These are phyloP conservation scores for Paramecium tetraurelia DNA, from an alignment of 73 alveolate species.

Conservation along the genomic window DNA sequence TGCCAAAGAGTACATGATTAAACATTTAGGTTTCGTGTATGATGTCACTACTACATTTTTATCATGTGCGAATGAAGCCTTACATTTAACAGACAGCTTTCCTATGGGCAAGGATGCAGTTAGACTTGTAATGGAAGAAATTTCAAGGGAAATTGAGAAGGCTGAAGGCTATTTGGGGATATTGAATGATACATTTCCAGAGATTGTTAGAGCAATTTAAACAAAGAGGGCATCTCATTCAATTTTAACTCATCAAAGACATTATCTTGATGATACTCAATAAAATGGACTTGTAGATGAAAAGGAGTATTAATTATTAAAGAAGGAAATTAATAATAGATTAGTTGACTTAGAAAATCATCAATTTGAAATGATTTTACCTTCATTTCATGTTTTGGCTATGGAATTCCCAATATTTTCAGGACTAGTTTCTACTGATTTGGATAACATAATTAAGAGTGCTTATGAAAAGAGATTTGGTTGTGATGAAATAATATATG, in stretches of 20 bases:
- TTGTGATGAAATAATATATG: slow-evolving; percentile 45
- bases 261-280: slow-evolving; percentile 44
- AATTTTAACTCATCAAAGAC: slow-evolving; percentile 53
- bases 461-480: neutral
- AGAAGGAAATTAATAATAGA: slow-evolving; percentile 46
- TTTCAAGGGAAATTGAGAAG: neutral
- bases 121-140: slow-evolving; percentile 39
- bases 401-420: slow-evolving; percentile 58
- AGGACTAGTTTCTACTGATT: slow-evolving; percentile 2
- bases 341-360: slow-evolving; percentile 51
- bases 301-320: slow-evolving; percentile 29
- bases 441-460: neutral
- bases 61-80: slow-evolving; percentile 49
- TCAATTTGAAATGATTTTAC: slow-evolving; percentile 9
- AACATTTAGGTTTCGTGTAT: slow-evolving; percentile 63
- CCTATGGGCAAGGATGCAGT: slow-evolving; percentile 55
- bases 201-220: slow-evolving; percentile 65
- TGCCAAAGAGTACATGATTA: slow-evolving; percentile 46
- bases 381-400: slow-evolving; percentile 50
- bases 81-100: neutral
- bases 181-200: slow-evolving; percentile 64
- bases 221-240: slow-evolving; percentile 69
- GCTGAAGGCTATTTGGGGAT: slow-evolving; percentile 56
- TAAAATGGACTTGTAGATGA: slow-evolving; percentile 60
- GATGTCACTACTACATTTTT: slow-evolving; percentile 65